These are phyloP conservation scores for Arthrobotrys sinensis DNA, from an alignment of 2,329 filamentous ascomycete species.

Conservation along the genomic window DNA sequence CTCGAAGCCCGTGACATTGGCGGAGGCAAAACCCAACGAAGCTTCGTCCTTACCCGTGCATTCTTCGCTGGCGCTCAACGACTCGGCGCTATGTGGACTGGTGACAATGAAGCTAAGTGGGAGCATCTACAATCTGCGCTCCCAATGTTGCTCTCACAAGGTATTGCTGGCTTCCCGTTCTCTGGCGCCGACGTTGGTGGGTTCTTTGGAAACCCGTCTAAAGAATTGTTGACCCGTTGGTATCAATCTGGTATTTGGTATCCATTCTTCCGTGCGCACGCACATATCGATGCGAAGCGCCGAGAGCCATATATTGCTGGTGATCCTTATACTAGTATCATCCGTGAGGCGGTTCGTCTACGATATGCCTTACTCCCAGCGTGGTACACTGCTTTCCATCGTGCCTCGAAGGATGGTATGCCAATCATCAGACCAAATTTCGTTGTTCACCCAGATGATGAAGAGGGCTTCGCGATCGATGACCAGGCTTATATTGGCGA, in stretches of 20 bases:
- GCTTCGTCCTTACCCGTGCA: constrained; percentile 92
- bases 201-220: constrained; percentile 97
- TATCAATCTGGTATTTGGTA: constrained; percentile 98
- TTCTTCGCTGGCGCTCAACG: constrained; percentile 94
- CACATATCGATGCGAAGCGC: constrained; percentile 94
- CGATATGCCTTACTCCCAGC: constrained; percentile 90
- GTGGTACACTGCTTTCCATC: constrained; percentile 97
- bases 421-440: constrained; percentile 94
- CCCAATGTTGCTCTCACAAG: constrained; percentile 93
- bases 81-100: constrained; percentile 96
- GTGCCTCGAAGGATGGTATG: constrained; percentile 84
- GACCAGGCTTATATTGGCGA: constrained; percentile 93
- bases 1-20: constrained; percentile 80
- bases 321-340: constrained; percentile 87
- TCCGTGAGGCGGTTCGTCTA: constrained; percentile 87
- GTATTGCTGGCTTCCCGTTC: constrained; percentile 93
- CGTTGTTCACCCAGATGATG: constrained; percentile 89
- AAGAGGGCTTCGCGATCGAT: constrained; percentile 88
- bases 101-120: constrained; percentile 96
- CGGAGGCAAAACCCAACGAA: constrained; percentile 86
- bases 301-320: constrained; percentile 92
- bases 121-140: constrained; percentile 88
- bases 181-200: constrained; percentile 95
- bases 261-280: constrained; percentile 97
- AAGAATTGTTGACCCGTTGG: constrained; percentile 92